Evolutionary conservation across 2,329 filamentous ascomycete species (phyloP).

Genomic region (Zalaria obscura): DNA sequence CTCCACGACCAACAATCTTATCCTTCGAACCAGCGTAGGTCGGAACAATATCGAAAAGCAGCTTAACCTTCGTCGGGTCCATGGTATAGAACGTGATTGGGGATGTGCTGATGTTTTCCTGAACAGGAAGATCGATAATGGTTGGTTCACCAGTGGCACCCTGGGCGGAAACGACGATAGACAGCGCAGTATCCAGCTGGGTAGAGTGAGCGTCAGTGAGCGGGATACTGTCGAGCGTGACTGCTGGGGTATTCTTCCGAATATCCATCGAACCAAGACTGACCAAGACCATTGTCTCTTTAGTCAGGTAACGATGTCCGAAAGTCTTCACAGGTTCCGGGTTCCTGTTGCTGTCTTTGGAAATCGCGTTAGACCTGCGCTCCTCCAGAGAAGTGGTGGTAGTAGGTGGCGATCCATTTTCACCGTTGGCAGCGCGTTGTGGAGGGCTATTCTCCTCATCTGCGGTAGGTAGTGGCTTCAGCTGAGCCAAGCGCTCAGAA

Average conservation of each 20-base stretch:
- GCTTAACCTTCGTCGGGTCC: constrained; percentile 67
- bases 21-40: constrained; percentile 79
- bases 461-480: constrained; percentile 28
- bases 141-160: constrained; percentile 78
- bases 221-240: constrained; percentile 78
- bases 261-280: constrained; percentile 92
- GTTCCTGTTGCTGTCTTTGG: constrained; percentile 22
- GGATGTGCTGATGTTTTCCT: constrained; percentile 86
- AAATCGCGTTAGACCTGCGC: constrained; percentile 22
- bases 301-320: constrained; percentile 83
- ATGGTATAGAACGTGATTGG: constrained; percentile 77
- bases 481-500: constrained; percentile 50
- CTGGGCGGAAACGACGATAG: constrained; percentile 74
- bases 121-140: constrained; percentile 81
- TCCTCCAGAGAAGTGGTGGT: constrained; percentile 44
- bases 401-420: constrained; percentile 10
- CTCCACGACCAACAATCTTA: constrained; percentile 73
- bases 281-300: constrained; percentile 80
- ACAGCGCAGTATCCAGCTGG: constrained; percentile 85
- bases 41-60: constrained; percentile 88
- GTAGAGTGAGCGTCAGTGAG: constrained; percentile 80
- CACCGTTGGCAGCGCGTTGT: constrained; percentile 5
- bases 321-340: constrained; percentile 85
- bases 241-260: constrained; percentile 64
- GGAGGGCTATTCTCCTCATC: constrained; percentile 15